Conservation (phyloP, 2,329 filamentous ascomycete genomes). For the Mycogone perniciosa region DNA sequence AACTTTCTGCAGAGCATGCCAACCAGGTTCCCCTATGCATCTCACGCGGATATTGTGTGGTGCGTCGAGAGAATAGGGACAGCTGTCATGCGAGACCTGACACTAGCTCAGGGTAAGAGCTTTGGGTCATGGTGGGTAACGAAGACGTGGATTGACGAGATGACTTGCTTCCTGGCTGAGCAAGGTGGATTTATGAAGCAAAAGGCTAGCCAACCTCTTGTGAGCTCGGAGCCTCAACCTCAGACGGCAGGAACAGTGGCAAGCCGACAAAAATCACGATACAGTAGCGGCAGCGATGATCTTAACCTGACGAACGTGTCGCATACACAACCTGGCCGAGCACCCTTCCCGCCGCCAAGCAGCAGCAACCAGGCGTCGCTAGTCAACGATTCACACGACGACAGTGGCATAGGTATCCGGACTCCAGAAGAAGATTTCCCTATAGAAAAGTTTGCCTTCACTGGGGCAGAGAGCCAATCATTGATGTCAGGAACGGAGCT, state of each 20-base stretch:
- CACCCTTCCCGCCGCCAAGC: conserved; percentile 42
- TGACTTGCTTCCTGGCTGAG: conserved; percentile 83
- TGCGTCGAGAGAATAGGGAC: conserved; percentile 71
- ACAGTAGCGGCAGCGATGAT: conserved; percentile 41
- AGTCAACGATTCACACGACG: conserved; percentile 50
- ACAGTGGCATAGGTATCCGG: conserved; percentile 68
- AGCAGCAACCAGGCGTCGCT: conserved; percentile 36
- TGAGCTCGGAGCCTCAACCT: conserved; percentile 25
- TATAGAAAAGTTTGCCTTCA: conserved; percentile 52
- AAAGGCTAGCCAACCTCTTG: conserved; percentile 32
- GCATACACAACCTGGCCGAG: conserved; percentile 42
- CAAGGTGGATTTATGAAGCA: conserved; percentile 79
- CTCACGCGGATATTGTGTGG: conserved; percentile 66
- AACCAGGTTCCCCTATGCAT: conserved; percentile 65
- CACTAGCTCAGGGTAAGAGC: conserved; percentile 68
- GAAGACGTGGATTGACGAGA: conserved; percentile 93
- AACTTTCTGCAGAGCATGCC: conserved; percentile 64
- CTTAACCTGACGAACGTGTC: conserved; percentile 38
- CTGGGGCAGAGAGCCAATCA: conserved; percentile 29
- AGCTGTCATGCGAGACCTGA: conserved; percentile 73
- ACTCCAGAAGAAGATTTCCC: conserved; percentile 60
- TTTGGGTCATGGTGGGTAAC: conserved; percentile 94
- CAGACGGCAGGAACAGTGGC: conserved; percentile 31
- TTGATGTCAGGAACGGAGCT: conserved; percentile 29
- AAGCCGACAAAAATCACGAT: conserved; percentile 31